Evolutionary conservation across 1,284 basidiomycete species (phyloP).

Genomic region (Sphaerobolus stellatus): DNA sequence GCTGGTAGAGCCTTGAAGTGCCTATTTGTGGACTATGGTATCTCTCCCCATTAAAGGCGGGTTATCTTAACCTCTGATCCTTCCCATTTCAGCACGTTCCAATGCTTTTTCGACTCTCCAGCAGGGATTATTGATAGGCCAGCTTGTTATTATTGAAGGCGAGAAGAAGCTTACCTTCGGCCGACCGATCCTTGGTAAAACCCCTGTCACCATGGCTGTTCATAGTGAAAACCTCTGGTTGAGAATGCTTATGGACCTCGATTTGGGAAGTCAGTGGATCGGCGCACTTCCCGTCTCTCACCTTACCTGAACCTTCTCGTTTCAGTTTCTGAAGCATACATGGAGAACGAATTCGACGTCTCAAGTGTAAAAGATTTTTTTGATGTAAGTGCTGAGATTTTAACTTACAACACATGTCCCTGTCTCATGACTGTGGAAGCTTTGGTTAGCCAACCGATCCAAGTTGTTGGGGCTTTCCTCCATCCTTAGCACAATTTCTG

Average conservation of each 20-base stretch:
- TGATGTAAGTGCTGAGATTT: conserved; percentile 28
- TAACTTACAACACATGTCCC: neutral
- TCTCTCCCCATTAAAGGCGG: too few species aligned
- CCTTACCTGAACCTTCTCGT: neutral
- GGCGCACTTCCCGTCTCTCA: neutral
- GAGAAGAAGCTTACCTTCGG: neutral
- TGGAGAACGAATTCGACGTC: conserved; percentile 35
- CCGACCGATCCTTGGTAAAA: neutral
- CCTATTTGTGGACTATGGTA: too few species aligned
- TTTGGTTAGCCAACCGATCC: conserved; percentile 43
- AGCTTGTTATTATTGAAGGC: neutral
- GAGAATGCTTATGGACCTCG: conserved; percentile 20
- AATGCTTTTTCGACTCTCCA: too few species aligned
- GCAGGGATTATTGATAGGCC: too few species aligned
- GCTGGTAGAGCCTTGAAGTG: too few species aligned
- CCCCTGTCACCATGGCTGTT: conserved; percentile 3
- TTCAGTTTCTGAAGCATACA: conserved; percentile 37
- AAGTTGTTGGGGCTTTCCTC: conserved; percentile 27
- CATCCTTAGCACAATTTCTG: conserved; percentile 31
- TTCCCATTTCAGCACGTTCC: too few species aligned
- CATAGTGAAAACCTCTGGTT: conserved; percentile 37
- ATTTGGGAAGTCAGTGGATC: conserved; percentile 13
- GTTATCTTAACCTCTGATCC: too few species aligned
- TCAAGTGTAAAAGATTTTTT: conserved; percentile 40
- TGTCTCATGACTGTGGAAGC: conserved; percentile 38